These are phyloP conservation scores for Orbilia quercus DNA, from an alignment of 2,329 filamentous ascomycete species.

Conservation along the genomic window DNA sequence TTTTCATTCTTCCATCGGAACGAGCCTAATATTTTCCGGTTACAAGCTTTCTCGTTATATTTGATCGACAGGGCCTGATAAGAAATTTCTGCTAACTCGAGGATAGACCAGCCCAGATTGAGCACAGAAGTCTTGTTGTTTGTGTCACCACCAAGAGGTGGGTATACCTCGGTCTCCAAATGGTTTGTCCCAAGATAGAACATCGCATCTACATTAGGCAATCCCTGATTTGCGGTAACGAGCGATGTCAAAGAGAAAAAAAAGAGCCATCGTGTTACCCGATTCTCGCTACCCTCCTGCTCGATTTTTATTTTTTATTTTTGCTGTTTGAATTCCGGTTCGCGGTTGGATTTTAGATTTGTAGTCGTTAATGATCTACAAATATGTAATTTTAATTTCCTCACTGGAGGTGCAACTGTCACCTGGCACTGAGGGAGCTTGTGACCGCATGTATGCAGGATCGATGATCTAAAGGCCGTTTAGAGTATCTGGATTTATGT, in stretches of 20 bases:
- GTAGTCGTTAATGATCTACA: too few relatives aligned
- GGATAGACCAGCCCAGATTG: not conserved
- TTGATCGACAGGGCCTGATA: not conserved
- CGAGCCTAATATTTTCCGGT: too few relatives aligned
- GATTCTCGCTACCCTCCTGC: too few relatives aligned
- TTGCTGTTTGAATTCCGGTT: not conserved
- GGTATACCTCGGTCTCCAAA: not conserved
- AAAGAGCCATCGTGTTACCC: too few relatives aligned
- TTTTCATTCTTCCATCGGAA: too few relatives aligned
- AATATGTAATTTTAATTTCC: conserved; percentile 31
- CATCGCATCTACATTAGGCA: conserved; percentile 2
- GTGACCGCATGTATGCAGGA: conserved; percentile 16
- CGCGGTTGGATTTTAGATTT: not conserved
- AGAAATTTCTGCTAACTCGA: not conserved
- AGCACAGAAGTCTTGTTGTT: conserved; percentile 2
- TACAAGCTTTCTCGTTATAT: not conserved
- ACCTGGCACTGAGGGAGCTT: not conserved
- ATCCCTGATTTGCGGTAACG: conserved; percentile 23
- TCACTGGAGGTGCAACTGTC: not conserved
- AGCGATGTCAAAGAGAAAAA: not conserved
- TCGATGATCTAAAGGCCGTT: too few relatives aligned
- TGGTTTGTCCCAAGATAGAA: not conserved
- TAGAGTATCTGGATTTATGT: too few relatives aligned
- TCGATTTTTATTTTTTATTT: too few relatives aligned
- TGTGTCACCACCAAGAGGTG: not conserved